Percentiles rank a stretch among this genome's conserved stretches.
These are phyloP conservation scores for Fusarium succisae DNA, from an alignment of 2,329 filamentous ascomycete genomes.

Conservation along the genomic window DNA sequence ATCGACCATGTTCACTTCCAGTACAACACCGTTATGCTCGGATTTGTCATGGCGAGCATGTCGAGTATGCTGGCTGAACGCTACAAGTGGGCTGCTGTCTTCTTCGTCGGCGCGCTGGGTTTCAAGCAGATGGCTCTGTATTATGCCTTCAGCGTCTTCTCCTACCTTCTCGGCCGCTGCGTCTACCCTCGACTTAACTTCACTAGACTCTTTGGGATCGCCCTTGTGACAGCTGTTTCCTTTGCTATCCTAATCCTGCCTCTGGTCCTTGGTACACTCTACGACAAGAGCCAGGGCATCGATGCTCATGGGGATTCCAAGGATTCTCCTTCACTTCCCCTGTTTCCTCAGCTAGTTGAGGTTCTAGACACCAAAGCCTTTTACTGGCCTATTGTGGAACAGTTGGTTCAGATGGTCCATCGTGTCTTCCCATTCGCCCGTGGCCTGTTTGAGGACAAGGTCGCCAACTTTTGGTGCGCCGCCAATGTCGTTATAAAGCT, in stretches of 20 bases:
- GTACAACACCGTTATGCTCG: slow-evolving; percentile 99
- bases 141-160: slow-evolving; percentile 92
- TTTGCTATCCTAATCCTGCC: slow-evolving; percentile 82
- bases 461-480: slow-evolving; percentile 97
- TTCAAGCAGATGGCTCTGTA: slow-evolving; percentile 99
- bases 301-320: slow-evolving; percentile 65
- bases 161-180: slow-evolving; percentile 88
- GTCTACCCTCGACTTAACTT: slow-evolving; percentile 77
- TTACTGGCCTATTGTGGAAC: slow-evolving; percentile 80
- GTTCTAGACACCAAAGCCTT: slow-evolving; percentile 70
- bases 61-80: slow-evolving; percentile 88
- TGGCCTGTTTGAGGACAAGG: slow-evolving; percentile 98
- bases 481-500: slow-evolving; percentile 91
- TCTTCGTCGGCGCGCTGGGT: slow-evolving; percentile 92
- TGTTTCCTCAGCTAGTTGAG: slow-evolving; percentile 66
- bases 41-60: slow-evolving; percentile 85
- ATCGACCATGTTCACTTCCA: slow-evolving; percentile 97
- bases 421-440: slow-evolving; percentile 95
- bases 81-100: slow-evolving; percentile 87
- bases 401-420: slow-evolving; percentile 84
- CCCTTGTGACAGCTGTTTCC: slow-evolving; percentile 74
- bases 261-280: slow-evolving; percentile 75
- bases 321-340: slow-evolving; percentile 68
- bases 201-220: slow-evolving; percentile 77
- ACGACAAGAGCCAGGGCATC: slow-evolving; percentile 73